These are phyloP conservation scores for Brettanomyces anomalus DNA, from an alignment of 805 yeast species.

Conservation along the genomic window DNA sequence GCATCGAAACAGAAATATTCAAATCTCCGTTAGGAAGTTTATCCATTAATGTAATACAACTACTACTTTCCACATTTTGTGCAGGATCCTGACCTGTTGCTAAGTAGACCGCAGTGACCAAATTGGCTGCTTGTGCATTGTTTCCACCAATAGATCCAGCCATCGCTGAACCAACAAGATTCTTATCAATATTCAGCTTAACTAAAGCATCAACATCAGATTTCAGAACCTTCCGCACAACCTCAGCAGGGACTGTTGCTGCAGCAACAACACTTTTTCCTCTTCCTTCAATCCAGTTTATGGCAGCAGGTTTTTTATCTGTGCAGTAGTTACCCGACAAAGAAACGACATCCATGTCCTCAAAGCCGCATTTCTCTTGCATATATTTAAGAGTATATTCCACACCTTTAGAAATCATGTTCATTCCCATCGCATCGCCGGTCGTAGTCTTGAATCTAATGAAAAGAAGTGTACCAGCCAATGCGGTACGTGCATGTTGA, in stretches of 20 bases:
- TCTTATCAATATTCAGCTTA: conserved; percentile 80
- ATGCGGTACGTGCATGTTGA: conserved; percentile 82
- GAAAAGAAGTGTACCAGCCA: conserved; percentile 85
- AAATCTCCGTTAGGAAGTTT: conserved; percentile 68
- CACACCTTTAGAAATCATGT: conserved; percentile 98
- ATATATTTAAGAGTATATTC: conserved; percentile 77
- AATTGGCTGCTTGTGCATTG: conserved; percentile 96
- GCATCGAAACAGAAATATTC: conserved; percentile 96
- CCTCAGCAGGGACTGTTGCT: conserved; percentile 76
- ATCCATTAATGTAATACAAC: conserved; percentile 93
- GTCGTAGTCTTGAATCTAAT: conserved; percentile 97
- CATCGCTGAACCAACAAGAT: conserved; percentile 94
- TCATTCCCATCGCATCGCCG: conserved; percentile 99
- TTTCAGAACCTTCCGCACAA: conserved; percentile 75
- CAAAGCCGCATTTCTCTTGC: conserved; percentile 85
- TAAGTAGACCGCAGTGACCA: conserved; percentile 86
- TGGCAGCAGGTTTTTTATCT: conserved; percentile 96
- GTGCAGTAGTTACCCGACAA: conserved; percentile 97
- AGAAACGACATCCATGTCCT: conserved; percentile 87
- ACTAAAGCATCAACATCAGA: conserved; percentile 90
- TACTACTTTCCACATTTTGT: conserved; percentile 94
- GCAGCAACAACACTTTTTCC: conserved; percentile 98
- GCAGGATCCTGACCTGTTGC: conserved; percentile 99
- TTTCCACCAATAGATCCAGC: conserved; percentile 98
- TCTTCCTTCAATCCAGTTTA: conserved; percentile 99